These are phyloP conservation scores for Aspergillus novoparasiticus DNA, from an alignment of 2,329 filamentous ascomycete species.

Conservation along the genomic window DNA sequence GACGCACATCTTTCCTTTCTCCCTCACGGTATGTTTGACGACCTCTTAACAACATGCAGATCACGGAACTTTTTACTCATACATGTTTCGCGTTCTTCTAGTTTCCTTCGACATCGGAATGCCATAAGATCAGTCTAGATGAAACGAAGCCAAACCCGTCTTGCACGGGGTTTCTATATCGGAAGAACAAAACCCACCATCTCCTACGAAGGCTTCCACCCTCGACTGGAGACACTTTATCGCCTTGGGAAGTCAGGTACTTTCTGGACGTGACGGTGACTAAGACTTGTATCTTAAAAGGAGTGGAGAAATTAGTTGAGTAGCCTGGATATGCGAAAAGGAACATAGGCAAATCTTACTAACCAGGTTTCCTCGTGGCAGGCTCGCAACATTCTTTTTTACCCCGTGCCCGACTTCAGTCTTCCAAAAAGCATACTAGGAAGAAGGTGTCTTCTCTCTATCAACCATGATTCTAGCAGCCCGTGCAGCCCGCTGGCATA, in stretches of 20 bases:
- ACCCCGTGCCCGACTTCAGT: not conserved
- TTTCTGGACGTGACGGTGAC: conserved; percentile 11
- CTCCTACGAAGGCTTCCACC: conserved; percentile 17
- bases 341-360: not conserved
- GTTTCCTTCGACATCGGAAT: conserved; percentile 19
- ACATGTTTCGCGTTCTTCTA: not conserved
- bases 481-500: not conserved
- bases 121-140: conserved; percentile 9
- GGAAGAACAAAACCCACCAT: conserved; percentile 5
- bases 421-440: not conserved
- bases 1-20: conserved; percentile 13
- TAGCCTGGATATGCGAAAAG: not conserved
- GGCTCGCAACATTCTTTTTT: not conserved
- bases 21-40: conserved; percentile 11
- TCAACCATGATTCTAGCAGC: not conserved
- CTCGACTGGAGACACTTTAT: conserved; percentile 6
- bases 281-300: conserved; percentile 5
- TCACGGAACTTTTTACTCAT: not conserved
- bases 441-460: not conserved
- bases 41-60: not conserved
- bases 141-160: not conserved
- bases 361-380: not conserved
- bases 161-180: not conserved
- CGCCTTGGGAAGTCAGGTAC: conserved; percentile 15
- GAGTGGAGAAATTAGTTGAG: conserved; percentile 15